phyloP scores from a whole-genome alignment of 1,284 basidiomycete genomes.

The Singerocomus inundabilis region DNA sequence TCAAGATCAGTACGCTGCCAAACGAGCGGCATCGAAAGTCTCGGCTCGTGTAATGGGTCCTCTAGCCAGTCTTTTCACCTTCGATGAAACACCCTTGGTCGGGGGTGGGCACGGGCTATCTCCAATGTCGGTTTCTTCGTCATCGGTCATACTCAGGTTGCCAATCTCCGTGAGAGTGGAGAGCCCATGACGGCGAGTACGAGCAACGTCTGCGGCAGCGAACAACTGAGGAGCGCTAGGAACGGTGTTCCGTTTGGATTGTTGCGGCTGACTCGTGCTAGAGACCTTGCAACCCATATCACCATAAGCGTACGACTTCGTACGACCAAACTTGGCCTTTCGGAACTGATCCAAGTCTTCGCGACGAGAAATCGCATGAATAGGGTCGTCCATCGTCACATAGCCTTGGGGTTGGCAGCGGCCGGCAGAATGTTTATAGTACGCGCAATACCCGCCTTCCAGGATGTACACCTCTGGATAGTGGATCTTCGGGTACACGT shows the following conservation, averaged over 20 bases:
- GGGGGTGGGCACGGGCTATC: conserved; percentile 81
- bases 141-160: conserved; percentile 57
- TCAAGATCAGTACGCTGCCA: conserved; percentile 34
- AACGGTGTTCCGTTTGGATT: conserved; percentile 59
- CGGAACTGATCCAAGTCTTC: conserved; percentile 92
- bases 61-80: conserved; percentile 52
- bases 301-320: conserved; percentile 87
- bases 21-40: conserved; percentile 59
- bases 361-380: conserved; percentile 73
- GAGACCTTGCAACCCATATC: conserved; percentile 50
- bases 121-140: conserved; percentile 72
- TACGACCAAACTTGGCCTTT: conserved; percentile 80
- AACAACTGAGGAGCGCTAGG: conserved; percentile 55
- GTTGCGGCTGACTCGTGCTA: conserved; percentile 35
- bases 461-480: conserved; percentile 98
- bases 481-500: conserved; percentile 88
- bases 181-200: conserved; percentile 55
- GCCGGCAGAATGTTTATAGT: conserved; percentile 65
- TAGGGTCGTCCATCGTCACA: conserved; percentile 93
- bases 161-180: conserved; percentile 66
- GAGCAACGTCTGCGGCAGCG: conserved; percentile 64
- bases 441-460: conserved; percentile 92
- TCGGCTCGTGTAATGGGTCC: conserved; percentile 55
- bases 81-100: conserved; percentile 48
- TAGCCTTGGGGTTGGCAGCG: conserved; percentile 85